Percentiles rank a stretch among this genome's conserved stretches.
phyloP scores from a whole-genome alignment of 345 rosid species.

The Gossypium australe region DNA sequence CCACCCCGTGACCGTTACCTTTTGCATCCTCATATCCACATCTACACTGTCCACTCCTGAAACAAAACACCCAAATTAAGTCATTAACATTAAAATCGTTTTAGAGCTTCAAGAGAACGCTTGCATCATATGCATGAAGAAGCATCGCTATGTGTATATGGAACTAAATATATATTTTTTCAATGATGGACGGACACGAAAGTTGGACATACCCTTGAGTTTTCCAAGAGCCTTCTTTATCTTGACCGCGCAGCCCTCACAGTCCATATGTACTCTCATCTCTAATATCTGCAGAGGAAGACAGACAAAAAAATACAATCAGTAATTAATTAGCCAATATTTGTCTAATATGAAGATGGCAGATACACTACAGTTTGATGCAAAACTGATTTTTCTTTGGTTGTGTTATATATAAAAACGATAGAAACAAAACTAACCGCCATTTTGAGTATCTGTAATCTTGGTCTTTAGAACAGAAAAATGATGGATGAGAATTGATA shows the following conservation, averaged over 20 bases:
- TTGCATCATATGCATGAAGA: not conserved
- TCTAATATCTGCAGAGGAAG: conserved; percentile 44
- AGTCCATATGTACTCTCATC: conserved; percentile 68
- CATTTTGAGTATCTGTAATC: conserved; percentile 7
- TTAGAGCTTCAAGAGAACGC: not conserved
- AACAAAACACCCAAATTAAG: not conserved
- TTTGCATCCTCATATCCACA: conserved; percentile 53
- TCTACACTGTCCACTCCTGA: conserved; percentile 66
- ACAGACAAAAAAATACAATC: not conserved
- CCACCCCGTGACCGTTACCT: conserved; percentile 76
- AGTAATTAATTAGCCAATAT: not conserved
- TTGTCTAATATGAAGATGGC: too few species aligned
- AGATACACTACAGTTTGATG: not conserved
- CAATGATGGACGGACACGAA: not conserved
- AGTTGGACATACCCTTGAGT: conserved; percentile 39
- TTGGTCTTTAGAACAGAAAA: not conserved
- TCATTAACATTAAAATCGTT: not conserved
- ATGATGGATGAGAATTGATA: not conserved
- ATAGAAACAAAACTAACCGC: conserved; percentile 23
- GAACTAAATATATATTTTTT: too few species aligned
- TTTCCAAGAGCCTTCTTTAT: conserved; percentile 56
- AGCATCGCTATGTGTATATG: not conserved
- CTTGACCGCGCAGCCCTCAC: conserved; percentile 61
- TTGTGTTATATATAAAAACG: not conserved
- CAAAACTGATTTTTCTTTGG: not conserved